These are phyloP conservation scores for Metarhizium brunneum DNA, from an alignment of 2,329 filamentous ascomycete species.

Conservation along the genomic window DNA sequence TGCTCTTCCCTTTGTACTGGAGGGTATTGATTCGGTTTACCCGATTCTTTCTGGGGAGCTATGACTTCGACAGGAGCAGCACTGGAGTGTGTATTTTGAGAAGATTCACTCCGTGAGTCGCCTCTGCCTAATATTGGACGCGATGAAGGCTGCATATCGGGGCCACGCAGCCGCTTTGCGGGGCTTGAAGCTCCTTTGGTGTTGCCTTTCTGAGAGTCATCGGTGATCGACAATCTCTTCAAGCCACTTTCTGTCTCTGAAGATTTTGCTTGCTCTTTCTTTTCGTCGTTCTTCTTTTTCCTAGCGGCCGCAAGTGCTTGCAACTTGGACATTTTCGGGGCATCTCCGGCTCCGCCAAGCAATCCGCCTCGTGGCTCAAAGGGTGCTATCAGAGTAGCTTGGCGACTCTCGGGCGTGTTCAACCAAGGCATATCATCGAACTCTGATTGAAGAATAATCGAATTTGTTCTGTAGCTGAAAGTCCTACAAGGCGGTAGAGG, in stretches of 20 bases:
- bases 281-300: slow-evolving; percentile 70
- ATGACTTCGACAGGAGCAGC: neutral
- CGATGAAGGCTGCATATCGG: neutral
- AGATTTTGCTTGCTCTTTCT: slow-evolving; percentile 25
- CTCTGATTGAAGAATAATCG: slow-evolving; percentile 23
- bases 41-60: neutral
- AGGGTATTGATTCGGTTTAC: neutral
- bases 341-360: slow-evolving; percentile 60
- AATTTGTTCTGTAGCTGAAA: neutral
- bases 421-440: slow-evolving; percentile 86
- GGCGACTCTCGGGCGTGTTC: slow-evolving; percentile 55
- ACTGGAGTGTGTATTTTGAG: neutral
- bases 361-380: slow-evolving; percentile 53
- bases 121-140: neutral
- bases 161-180: slow-evolving; percentile 14
- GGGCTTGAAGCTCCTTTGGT: slow-evolving; percentile 6
- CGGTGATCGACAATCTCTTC: slow-evolving; percentile 21
- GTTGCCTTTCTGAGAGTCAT: slow-evolving; percentile 20
- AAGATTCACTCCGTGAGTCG: neutral
- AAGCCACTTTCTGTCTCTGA: slow-evolving; percentile 18
- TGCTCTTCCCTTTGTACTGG: neutral
- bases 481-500: neutral
- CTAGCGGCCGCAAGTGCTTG: slow-evolving; percentile 81
- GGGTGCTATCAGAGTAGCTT: slow-evolving; percentile 54
- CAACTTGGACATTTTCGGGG: slow-evolving; percentile 77